Conservation (phyloP, 768 basidiomycete genomes). For the Mycena olivaceomarginata region DNA sequence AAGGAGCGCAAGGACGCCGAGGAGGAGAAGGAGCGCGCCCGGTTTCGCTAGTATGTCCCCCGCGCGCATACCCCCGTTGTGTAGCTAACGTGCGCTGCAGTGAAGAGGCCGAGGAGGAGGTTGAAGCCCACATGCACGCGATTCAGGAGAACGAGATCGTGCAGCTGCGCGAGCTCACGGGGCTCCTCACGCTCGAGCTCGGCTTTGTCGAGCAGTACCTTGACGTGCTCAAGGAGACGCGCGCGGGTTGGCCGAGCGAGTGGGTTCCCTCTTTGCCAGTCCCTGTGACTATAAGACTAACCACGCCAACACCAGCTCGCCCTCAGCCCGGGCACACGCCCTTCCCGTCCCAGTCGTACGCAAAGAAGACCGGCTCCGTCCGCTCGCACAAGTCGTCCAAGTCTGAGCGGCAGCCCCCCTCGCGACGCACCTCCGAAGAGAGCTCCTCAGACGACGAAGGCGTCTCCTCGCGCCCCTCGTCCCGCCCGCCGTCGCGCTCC, state of each 20-base stretch:
- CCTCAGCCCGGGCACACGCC: constrained; percentile 51
- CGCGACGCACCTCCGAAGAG: constrained; percentile 36
- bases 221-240: constrained; percentile 83
- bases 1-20: constrained; percentile 70
- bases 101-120: constrained; percentile 91
- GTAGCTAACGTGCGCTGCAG: constrained; percentile 58
- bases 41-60: constrained; percentile 81
- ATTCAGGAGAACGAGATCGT: constrained; percentile 88
- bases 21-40: constrained; percentile 85
- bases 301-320: constrained; percentile 49
- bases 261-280: constrained; percentile 53
- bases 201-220: constrained; percentile 85
- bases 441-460: constrained; percentile 42
- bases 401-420: not conserved
- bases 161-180: constrained; percentile 82
- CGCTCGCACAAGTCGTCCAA: constrained; percentile 49
- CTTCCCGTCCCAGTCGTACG: constrained; percentile 30
- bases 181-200: constrained; percentile 83
- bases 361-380: constrained; percentile 52
- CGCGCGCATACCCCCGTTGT: not conserved
- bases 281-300: not conserved
- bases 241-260: constrained; percentile 80
- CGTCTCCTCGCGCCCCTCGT: constrained; percentile 13
- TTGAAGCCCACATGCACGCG: constrained; percentile 85
- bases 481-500: constrained; percentile 47